Conservation (phyloP, 164 flowering plant genomes). For the Stephania japonica region DNA sequence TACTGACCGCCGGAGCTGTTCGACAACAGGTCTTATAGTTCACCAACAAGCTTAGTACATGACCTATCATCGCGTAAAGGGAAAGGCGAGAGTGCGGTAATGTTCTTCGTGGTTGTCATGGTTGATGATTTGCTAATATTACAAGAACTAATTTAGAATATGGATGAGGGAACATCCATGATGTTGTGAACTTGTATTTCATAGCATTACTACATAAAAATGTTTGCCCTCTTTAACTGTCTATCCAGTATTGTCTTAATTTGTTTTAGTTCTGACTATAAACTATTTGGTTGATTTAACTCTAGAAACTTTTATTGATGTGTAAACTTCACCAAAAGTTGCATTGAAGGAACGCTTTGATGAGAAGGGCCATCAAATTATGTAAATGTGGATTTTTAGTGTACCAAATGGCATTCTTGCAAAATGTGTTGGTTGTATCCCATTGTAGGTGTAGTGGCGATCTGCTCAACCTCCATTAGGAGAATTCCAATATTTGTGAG, state of each 20-base stretch:
- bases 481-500: neutral
- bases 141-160: slow-evolving; percentile 31
- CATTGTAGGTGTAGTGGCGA: neutral
- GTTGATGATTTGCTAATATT: slow-evolving; percentile 25
- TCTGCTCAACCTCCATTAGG: neutral
- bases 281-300: no score
- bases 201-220: slow-evolving; percentile 10
- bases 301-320: no score
- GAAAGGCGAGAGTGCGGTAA: slow-evolving; percentile 19
- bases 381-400: neutral
- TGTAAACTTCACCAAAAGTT: no score
- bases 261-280: neutral
- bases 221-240: slow-evolving; percentile 10
- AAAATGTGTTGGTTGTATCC: neutral
- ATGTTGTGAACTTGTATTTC: slow-evolving; percentile 19
- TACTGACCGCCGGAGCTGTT: slow-evolving; percentile 15
- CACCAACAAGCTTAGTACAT: slow-evolving; percentile 15
- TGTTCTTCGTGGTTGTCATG: slow-evolving; percentile 14
- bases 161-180: slow-evolving; percentile 16
- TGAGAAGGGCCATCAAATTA: no score
- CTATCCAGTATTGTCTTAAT: neutral
- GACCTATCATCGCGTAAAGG: slow-evolving; percentile 14
- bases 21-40: slow-evolving; percentile 15
- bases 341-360: no score
- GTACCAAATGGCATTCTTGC: neutral